Evolutionary conservation across 495 filamentous ascomycete species (phyloP), one percentile per base, ranked within the genome.

Genomic region (Mycothermus thermophilus): DNA sequence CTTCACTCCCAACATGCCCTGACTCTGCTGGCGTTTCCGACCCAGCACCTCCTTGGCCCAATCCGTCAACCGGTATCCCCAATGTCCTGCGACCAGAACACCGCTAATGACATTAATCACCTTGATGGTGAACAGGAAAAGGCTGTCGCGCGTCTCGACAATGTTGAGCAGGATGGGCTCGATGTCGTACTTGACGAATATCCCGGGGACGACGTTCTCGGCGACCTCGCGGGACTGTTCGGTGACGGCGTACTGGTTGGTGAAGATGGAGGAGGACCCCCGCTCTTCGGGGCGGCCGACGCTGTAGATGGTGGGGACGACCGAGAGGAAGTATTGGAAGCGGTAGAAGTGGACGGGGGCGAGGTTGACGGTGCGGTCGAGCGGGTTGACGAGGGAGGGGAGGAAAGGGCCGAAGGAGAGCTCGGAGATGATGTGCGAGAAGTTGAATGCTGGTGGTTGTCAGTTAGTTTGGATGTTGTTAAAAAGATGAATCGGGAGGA

Each of bases 171-270:
- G 54, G 47, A 99, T 88, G 3, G 90, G 90, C 72, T 99, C 90
- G 52, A 99, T 95, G 58, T 96, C 88, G 55, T 88, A 99, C 65
- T 96, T 96, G 69, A 99, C 85, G 59, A 94, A 99, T 44, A 99
- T 81, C 8, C 92, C 92, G 1, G 90, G 90, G 5, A 93, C 72
- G 6, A 65, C 62, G 38, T 65, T 74, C 54, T 93, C 80, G 35
- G 64, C 58, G 25, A 95, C 64, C 6, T 62, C 45, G 34, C 72
- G 69, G 35, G 69, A 75, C 57, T 94, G 84, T 46, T 83, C 79
- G 0, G 87, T 96, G 0, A 92, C 90, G 26, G 87, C 90, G 67
- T 99, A 99, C 56, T 99, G 90, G 64, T 99, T 96, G 15, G 90
- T 96, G 60, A 78, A 73, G 60, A 99, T 69, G 25, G 77, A 79